phyloP scores from a whole-genome alignment of 306 rosid species.

The Cucumis melo region DNA sequence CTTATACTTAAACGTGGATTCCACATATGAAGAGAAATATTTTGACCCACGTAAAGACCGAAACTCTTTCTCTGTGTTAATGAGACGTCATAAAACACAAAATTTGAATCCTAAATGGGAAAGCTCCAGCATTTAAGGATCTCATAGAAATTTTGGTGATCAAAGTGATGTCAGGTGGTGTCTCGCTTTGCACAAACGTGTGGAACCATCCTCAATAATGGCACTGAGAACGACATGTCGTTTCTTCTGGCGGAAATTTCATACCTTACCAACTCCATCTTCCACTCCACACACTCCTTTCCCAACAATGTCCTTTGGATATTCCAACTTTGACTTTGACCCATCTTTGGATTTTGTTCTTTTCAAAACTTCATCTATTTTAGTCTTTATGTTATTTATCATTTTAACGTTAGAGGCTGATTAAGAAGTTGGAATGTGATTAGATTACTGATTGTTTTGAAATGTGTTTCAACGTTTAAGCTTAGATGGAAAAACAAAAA shows the following conservation, averaged over 20 bases:
- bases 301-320: background rate
- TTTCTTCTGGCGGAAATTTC: background rate
- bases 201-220: constrained; percentile 6
- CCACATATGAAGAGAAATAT: no score
- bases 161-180: background rate
- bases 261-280: background rate
- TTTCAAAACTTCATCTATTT: background rate
- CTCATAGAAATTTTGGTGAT: background rate
- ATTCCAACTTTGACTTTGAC: background rate
- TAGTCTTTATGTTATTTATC: no score
- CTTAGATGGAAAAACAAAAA: no score
- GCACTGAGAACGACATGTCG: constrained; percentile 1
- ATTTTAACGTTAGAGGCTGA: no score
- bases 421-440: no score
- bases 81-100: background rate
- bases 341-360: background rate
- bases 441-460: no score
- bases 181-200: background rate
- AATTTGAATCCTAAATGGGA: background rate
- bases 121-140: background rate
- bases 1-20: no score
- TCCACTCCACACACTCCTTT: background rate
- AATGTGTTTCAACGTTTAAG: no score
- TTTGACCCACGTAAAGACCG: background rate
- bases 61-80: background rate